Conservation (phyloP, 225 moss, liverwort and hornwort species). For the Ulota crispa region DNA sequence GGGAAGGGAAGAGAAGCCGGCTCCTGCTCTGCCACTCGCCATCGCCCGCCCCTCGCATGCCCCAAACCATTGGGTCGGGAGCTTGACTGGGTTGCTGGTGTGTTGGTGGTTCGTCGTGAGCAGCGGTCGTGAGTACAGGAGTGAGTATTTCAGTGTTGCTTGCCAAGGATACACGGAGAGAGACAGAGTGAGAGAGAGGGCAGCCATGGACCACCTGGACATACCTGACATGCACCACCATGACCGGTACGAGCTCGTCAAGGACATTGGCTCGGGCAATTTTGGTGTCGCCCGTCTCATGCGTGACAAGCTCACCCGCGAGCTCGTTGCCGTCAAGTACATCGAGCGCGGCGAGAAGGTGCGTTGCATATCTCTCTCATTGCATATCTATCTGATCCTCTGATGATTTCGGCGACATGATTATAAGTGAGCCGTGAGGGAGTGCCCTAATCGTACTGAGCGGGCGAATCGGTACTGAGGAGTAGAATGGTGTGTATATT, state of each 20-base stretch:
- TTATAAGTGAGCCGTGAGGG: not conserved
- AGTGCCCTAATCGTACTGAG: conserved; percentile 2
- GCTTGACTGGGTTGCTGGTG: not conserved
- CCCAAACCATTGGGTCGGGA: too few relatives aligned
- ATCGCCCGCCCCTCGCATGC: not conserved
- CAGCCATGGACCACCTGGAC: conserved; percentile 47
- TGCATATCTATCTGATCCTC: not conserved
- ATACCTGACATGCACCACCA: conserved; percentile 64
- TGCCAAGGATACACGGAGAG: not conserved
- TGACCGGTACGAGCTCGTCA: conserved; percentile 74
- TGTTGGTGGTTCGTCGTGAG: not conserved
- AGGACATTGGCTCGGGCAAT: conserved; percentile 79
- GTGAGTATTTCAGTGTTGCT: not conserved
- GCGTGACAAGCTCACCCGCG: conserved; percentile 65
- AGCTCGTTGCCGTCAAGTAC: conserved; percentile 79
- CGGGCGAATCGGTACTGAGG: not conserved
- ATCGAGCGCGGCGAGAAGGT: conserved; percentile 84
- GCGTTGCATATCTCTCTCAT: not conserved
- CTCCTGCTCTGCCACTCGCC: not conserved
- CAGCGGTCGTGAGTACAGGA: not conserved
- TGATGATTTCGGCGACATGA: too few relatives aligned
- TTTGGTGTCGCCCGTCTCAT: conserved; percentile 75
- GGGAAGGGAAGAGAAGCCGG: not conserved
- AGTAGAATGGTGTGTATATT: conserved; percentile 4
- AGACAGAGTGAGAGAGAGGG: not conserved